phyloP scores from a whole-genome alignment of 257 asterid species.

The Haberlea rhodopensis region DNA sequence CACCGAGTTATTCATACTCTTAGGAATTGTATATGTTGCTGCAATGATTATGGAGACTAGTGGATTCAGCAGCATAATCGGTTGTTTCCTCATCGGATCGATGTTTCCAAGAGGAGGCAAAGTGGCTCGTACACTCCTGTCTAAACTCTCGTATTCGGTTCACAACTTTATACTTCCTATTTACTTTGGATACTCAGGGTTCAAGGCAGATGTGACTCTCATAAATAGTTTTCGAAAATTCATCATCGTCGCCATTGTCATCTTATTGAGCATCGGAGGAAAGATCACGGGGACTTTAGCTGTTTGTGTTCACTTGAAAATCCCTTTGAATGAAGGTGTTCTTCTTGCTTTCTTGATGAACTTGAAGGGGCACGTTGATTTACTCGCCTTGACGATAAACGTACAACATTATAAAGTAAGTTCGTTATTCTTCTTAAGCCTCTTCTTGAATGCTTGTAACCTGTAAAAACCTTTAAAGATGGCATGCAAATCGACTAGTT shows the following conservation, averaged over 20 bases:
- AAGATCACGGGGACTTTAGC: constrained; percentile 78
- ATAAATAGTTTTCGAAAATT: constrained; percentile 51
- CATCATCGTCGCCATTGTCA: constrained; percentile 45
- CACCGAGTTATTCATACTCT: constrained; percentile 55
- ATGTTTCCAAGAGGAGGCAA: constrained; percentile 93
- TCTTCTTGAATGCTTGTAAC: too few species aligned
- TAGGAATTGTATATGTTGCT: constrained; percentile 68
- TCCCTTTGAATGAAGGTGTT: constrained; percentile 88
- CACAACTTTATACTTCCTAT: constrained; percentile 84
- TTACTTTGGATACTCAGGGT: constrained; percentile 91
- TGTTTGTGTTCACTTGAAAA: constrained; percentile 75
- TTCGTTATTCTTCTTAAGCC: background rate
- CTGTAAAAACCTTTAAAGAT: too few species aligned
- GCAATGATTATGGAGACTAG: constrained; percentile 69
- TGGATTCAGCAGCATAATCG: constrained; percentile 81
- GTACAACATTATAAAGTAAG: constrained; percentile 56
- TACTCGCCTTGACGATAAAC: constrained; percentile 64
- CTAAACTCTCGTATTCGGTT: constrained; percentile 72
- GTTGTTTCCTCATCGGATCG: constrained; percentile 76
- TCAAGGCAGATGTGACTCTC: constrained; percentile 66
- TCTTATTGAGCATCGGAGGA: constrained; percentile 86
- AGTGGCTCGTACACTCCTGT: constrained; percentile 76
- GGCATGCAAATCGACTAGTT: too few species aligned
- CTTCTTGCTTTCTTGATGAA: constrained; percentile 89
- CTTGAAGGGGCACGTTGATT: constrained; percentile 92